Evolutionary conservation across 768 basidiomycete species (phyloP), one percentile per base, ranked within the genome.

Genomic region (Boletus vermiculosoides): DNA sequence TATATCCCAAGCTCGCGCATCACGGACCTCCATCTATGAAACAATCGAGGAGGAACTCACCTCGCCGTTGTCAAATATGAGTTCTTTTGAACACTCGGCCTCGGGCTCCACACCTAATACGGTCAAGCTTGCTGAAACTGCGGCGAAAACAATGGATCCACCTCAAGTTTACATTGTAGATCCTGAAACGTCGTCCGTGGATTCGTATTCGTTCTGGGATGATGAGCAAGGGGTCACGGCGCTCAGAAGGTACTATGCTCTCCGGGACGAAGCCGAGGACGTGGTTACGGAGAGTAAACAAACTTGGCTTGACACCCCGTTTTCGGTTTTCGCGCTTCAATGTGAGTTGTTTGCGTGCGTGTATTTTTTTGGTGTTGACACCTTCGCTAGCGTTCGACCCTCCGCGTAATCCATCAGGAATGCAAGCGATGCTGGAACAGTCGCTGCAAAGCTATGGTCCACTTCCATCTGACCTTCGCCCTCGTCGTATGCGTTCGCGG

Each of bases 41-140:
- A 91, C 87, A 0, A 92, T 92, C 47, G 79, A 90, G 54, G 90
- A 92, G 63, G 91, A 92, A 59, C 66, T 75, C 13, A 74, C 77
- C 5, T 77, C 74, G 0, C 51, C 70, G 3, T 41, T 61, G 10
- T 71, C 74, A 4, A 47, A 64, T 1, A 50, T 66, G 28, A 65
- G 56, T 20, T 76, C 76, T 0, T 63, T 67, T 2, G 67, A 63
- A 7, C 60, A 55, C 9, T 48, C 59, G 4, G 6, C 30, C 23
- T 50, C 53, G 3, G 47, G 52, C 6, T 67, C 62, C n/a, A 66
- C 71, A 37, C 75, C 72, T 48, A 73, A 74, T 28, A 75, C 78
- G 0, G 10, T 44, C 28, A 57, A 62, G 39, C 25, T 55, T 2
- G 42, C 53, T 5, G 49, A 63, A 25, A n/a, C 57, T 13, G 23